Conservation (phyloP, 805 yeast species). For the Nematodospora valgi region DNA sequence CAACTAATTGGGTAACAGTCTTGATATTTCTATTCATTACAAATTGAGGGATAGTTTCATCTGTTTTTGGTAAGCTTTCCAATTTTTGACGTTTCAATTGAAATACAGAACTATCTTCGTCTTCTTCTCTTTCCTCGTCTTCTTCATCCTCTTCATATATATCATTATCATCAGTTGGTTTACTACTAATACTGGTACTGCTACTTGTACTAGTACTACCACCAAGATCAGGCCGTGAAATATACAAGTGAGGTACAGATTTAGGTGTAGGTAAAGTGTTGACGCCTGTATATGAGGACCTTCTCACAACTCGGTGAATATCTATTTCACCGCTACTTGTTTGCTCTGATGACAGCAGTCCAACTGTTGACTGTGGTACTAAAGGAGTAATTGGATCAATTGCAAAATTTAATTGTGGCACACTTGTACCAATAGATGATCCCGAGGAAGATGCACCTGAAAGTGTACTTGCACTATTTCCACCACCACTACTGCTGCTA, state of each 20-base stretch:
- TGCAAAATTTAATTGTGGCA: constrained; percentile 2
- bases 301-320: neutral
- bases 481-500: constrained; percentile 5
- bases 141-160: neutral
- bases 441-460: constrained; percentile 7
- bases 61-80: constrained; percentile 2
- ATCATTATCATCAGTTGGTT: neutral
- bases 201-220: neutral
- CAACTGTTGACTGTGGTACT: neutral
- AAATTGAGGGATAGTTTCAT: constrained; percentile 11
- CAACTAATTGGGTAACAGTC: constrained; percentile 36
- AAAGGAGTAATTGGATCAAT: neutral
- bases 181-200: neutral
- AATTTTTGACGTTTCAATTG: constrained; percentile 5
- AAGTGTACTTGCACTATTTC: neutral
- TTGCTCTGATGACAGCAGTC: constrained; percentile 1
- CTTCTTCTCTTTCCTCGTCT: neutral
- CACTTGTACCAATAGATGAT: constrained; percentile 6
- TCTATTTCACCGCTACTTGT: neutral
- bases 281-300: too few relatives aligned
- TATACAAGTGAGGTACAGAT: too few relatives aligned
- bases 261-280: too few relatives aligned
- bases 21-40: constrained; percentile 32
- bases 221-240: too few relatives aligned
- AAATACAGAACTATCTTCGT: neutral